Base-by-base conservation (phyloP, 176 grass and related monocot genomes). In the Bolboschoenus planiculmis region DNA sequence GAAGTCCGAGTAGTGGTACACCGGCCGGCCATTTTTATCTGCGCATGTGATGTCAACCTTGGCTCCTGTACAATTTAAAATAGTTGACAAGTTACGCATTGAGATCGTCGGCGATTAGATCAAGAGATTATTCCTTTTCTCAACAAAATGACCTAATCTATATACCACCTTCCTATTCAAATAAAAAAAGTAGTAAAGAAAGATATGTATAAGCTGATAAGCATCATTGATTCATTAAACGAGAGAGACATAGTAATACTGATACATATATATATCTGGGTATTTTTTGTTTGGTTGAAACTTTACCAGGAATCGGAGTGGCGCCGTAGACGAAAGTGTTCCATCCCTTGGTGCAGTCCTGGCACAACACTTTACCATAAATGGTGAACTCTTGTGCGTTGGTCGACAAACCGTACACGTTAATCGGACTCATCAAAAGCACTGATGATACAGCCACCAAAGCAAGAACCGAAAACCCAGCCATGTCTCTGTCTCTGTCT, bases 281-380 rank as follows among this genome's bases (percentile, higher is more conserved):
- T 30, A 29, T 2, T 29, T 81, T 60, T 62, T 1, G n/a, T n/a
- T n/a, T n/a, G n/a, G n/a, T n/a, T 20, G 15, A 34, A 20, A 77
- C 26, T 15, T 30, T 83, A 95, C 96, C 84, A 4, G 44, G 16
- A 40, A 99, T 83, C 0, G 96, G 84, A 62, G 31, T 85, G 83
- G 76, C 91, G 86, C 84, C 91, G 80, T 93, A 54, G 54, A 80
- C 80, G 62, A 88, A 99, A 24, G 86, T 46, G 85, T 90, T 90
- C 89, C 90, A 99, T 71, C 76, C 92, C 84, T 91, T 84, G 75
- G 87, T 83, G 84, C 96, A 99, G 85, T 99, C 96, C 84, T 99
- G 96, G 87, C 96, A 95, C 84, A 87, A 54, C 48, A 95, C 92
- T 1, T 68, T 84, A 65, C 92, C 96, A 15, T 31, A 84, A 61